Conservation (phyloP, 768 basidiomycete species). For the Kwoniella sp. region DNA sequence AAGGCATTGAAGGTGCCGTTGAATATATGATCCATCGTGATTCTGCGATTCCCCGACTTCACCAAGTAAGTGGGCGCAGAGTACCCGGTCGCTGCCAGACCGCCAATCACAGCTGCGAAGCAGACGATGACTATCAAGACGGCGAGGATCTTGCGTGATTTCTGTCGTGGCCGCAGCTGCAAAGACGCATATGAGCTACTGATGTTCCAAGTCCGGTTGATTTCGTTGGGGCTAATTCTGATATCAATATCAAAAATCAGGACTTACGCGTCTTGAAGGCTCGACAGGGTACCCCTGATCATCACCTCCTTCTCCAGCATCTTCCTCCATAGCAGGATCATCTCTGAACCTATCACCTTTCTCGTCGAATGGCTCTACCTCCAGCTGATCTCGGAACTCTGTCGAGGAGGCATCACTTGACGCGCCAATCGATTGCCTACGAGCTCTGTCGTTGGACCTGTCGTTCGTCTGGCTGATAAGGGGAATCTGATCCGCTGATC, state of each 20-base stretch:
- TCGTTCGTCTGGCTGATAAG: neutral
- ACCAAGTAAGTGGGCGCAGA: conserved; percentile 61
- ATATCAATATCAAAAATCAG: too few species aligned
- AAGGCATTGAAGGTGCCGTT: conserved; percentile 78
- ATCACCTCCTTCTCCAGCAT: conserved; percentile 34
- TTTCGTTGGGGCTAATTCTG: too few species aligned
- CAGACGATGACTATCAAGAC: conserved; percentile 65
- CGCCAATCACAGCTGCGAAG: conserved; percentile 70
- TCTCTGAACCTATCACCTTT: conserved; percentile 46
- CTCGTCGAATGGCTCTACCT: conserved; percentile 47
- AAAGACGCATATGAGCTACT: conserved; percentile 16
- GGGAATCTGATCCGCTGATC: neutral
- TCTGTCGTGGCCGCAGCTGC: conserved; percentile 37
- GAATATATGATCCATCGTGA: conserved; percentile 88
- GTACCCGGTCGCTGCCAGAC: conserved; percentile 74
- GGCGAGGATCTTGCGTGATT: conserved; percentile 63
- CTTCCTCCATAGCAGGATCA: conserved; percentile 39
- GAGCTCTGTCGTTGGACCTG: neutral
- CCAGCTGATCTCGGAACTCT: conserved; percentile 45
- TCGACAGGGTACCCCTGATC: conserved; percentile 41
- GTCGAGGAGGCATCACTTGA: conserved; percentile 40
- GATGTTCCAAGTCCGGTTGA: neutral
- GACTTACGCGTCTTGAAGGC: conserved; percentile 39
- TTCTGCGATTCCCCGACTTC: conserved; percentile 63
- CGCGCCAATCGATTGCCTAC: conserved; percentile 22